Conservation (phyloP, 768 basidiomycete genomes). For the Suillus subaureus region DNA sequence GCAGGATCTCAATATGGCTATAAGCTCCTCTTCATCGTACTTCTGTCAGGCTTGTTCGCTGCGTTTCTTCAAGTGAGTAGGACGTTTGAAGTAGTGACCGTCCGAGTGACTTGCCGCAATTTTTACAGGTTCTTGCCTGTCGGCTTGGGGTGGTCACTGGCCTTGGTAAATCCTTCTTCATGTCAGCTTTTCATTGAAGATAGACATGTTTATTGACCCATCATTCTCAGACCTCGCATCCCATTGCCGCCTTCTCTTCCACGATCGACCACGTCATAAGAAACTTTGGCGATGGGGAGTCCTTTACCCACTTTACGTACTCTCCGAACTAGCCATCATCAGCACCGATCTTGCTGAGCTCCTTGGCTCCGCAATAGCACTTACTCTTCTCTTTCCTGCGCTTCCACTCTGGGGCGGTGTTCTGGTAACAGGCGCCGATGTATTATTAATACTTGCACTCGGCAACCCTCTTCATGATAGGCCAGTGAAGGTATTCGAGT, state of each 20-base stretch:
- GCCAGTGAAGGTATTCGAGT: slow-evolving; percentile 71
- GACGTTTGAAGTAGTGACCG: background rate
- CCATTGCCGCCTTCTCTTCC: slow-evolving; percentile 64
- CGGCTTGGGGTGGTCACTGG: slow-evolving; percentile 84
- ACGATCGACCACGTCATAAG: slow-evolving; percentile 63
- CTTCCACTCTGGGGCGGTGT: slow-evolving; percentile 74
- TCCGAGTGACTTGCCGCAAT: slow-evolving; percentile 8
- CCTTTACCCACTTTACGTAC: slow-evolving; percentile 64
- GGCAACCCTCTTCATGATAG: slow-evolving; percentile 68
- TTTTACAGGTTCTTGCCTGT: slow-evolving; percentile 66
- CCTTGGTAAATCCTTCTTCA: slow-evolving; percentile 51
- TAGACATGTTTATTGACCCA: slow-evolving; percentile 17
- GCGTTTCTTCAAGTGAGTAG: slow-evolving; percentile 73
- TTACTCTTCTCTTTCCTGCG: slow-evolving; percentile 71
- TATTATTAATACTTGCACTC: slow-evolving; percentile 68
- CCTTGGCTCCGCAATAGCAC: slow-evolving; percentile 78
- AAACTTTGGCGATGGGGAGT: slow-evolving; percentile 57
- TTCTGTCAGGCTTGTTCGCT: slow-evolving; percentile 81
- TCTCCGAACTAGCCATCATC: slow-evolving; percentile 73
- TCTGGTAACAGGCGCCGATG: slow-evolving; percentile 67
- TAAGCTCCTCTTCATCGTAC: slow-evolving; percentile 80
- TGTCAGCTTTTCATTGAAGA: background rate
- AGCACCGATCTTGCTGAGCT: slow-evolving; percentile 83
- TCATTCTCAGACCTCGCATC: slow-evolving; percentile 53
- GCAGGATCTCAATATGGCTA: slow-evolving; percentile 88